Evolutionary conservation across 768 basidiomycete genomes (phyloP), one percentile per base, ranked within the genome.

Genomic region (Kwoniella newhampshirensis): DNA sequence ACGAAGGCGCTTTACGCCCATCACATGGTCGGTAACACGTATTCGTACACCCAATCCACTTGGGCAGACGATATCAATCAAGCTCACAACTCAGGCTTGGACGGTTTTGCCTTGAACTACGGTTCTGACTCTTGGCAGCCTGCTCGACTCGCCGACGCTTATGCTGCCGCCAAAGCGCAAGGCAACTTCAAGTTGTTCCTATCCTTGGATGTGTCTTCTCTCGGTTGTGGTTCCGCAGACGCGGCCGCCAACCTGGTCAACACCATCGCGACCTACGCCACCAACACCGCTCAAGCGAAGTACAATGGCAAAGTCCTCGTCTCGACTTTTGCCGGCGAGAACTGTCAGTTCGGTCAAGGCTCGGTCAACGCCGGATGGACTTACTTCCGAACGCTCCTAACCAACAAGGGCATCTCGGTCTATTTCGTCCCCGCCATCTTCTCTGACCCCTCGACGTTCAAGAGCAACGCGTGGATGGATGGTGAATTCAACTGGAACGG

Each of bases 401-500:
- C 39, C 18, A 35, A 18, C 13, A 46, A 32, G 17, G 53, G 46
- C 12, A 51, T 60, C 28, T 18, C 46, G 47, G 50, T 54, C 15
- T 49, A n/a, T 56, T 57, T 71, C 51, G 48, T 67, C 35, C 56
- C 54, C 45, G 62, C 71, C 28, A 57, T 62, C 47, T 70, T 57
- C 57, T 44, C 48, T 27, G 67, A 70, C 37, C 57, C 59, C 1
- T 52, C 62, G 17, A 60, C 62, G 1, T 69, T 72, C 42, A 42
- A 46, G 35, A 57, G 47, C 20, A 58, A 53, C 42, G 86, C 84
- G 5, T 74, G 70, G 70, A 59, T 75, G 55, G 75, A 78, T 48
- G 77, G 73, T 23, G 67, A 74, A 37, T 59, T 75, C 47, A 75
- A 75, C 49, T 91, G 86, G 86, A 88, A 91, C 71, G 81, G 82